Evolutionary conservation across 768 basidiomycete species (phyloP), one percentile per base, ranked within the genome.

Genomic region (Leccinum longicurvipes): DNA sequence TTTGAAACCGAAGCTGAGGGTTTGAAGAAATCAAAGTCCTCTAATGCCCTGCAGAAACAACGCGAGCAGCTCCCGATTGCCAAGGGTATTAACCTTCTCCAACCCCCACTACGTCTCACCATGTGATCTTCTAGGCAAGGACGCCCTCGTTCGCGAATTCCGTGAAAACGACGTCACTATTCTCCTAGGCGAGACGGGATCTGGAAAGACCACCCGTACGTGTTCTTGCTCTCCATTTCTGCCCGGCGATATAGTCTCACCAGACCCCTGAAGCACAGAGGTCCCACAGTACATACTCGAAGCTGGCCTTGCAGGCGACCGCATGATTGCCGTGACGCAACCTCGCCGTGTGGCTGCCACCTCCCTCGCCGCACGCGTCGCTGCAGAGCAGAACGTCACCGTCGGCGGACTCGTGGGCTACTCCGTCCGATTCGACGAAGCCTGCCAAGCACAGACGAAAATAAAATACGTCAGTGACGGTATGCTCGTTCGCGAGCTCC

Each of bases 391-490:
- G 63, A 84, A 84, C 24, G 78, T 78, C 5, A 63, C 79, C 1
- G 69, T 98, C 3, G 97, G 97, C 45, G 74, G 79, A 6, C 73
- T 85, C 24, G 92, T 99, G 39, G 96, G 97, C 6, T 99, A 99
- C 71, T 85, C 93, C 2, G 93, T 99, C 36, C 90, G 97, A 14
- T 99, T 99, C 71, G 93, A 98, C 69, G 96, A 98, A 65, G 75
- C 81, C 19, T 82, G 80, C 12, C 78, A 84, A 10, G 67, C 80
- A 0, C 76, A 82, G 2, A 99, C 97, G 4, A 82, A 86, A 47
- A 89, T 98, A 73, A 98, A 98, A 74, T 99, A 93, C 67, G 80
- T 97, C 72, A 98, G 95, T 53, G 97, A 99, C 64, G 97, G 97
- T 59, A 98, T 98, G 91, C 86, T 98, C 61, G 87, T 95, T 42